Percentiles rank a stretch among this genome's conserved stretches.
Conservation (phyloP, 495 filamentous ascomycete species). For the Podospora bellae-mahoneyi region DNA sequence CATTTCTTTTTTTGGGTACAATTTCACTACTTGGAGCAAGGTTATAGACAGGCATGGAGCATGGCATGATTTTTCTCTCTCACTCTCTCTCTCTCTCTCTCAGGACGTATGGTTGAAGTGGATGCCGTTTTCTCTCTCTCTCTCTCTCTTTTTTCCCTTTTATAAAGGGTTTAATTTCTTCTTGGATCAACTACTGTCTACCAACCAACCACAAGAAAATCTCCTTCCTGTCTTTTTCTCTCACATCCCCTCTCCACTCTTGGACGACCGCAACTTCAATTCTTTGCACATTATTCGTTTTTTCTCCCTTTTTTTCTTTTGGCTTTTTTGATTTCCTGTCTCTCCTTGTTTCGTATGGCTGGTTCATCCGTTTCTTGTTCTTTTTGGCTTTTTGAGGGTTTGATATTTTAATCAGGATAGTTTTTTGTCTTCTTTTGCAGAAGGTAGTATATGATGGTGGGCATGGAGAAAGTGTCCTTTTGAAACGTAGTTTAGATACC, state of each 20-base stretch:
- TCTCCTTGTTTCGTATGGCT: slow-evolving; percentile 4
- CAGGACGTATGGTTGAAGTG: background rate
- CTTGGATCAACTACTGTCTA: background rate
- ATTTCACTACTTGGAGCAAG: background rate
- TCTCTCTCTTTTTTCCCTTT: background rate
- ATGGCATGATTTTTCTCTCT: slow-evolving; percentile 17
- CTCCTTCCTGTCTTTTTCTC: background rate
- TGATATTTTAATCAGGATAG: slow-evolving; percentile 11
- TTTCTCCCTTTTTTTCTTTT: slow-evolving; percentile 9
- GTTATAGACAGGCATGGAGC: slow-evolving; percentile 10
- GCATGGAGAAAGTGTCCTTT: slow-evolving; percentile 2
- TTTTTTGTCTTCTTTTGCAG: slow-evolving; percentile 4
- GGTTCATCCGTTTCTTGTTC: slow-evolving; percentile 13
- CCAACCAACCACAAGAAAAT: background rate
- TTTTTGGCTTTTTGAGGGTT: slow-evolving; percentile 15
- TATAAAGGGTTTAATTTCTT: background rate
- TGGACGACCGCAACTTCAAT: background rate
- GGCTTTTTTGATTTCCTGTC: slow-evolving; percentile 10
- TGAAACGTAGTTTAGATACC: slow-evolving; percentile 10
- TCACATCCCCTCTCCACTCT: background rate
- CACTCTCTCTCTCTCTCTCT: slow-evolving; percentile 14
- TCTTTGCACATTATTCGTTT: slow-evolving; percentile 15
- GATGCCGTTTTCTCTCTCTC: background rate
- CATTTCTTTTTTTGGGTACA: slow-evolving; percentile 3
- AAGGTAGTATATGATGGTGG: slow-evolving; percentile 13